A percentile compares a stretch with the other conserved stretches of the same genome.
These are phyloP conservation scores for Diphasiastrum complanatum DNA, from an alignment of 83 land plant species.

Conservation along the genomic window DNA sequence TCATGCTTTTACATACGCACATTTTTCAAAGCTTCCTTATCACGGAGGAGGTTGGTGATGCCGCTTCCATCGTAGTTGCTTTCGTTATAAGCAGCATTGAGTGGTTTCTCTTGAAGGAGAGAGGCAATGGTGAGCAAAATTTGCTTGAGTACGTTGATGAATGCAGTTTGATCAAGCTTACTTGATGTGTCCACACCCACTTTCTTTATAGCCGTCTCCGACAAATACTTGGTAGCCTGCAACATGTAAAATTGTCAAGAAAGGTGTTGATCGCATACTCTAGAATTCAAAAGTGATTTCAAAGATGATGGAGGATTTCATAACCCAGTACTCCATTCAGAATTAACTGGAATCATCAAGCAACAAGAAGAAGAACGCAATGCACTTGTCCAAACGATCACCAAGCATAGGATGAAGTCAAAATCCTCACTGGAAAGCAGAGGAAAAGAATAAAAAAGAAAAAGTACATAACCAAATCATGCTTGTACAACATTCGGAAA, in stretches of 20 bases:
- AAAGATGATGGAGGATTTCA: no score
- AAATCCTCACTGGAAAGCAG: no score
- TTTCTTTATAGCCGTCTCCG: constrained; percentile 14
- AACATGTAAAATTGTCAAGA: background rate
- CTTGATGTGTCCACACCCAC: constrained; percentile 1
- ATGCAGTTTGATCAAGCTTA: constrained; percentile 14
- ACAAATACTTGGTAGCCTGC: background rate
- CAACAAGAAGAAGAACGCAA: no score
- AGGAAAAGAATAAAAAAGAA: no score
- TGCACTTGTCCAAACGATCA: no score
- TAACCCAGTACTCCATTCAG: no score
- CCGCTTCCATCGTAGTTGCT: constrained; percentile 22
- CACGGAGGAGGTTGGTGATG: constrained; percentile 14
- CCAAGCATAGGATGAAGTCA: no score
- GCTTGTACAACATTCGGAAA: no score
- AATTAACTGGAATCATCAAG: no score
- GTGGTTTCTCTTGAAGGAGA: constrained; percentile 18
- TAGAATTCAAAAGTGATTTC: background rate
- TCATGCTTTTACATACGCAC: no score
- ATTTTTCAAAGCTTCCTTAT: no score
- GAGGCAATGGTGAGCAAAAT: constrained; percentile 6
- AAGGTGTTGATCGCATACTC: background rate
- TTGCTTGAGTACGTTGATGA: constrained; percentile 7
- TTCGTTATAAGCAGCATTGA: constrained; percentile 22
- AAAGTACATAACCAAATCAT: no score